Evolutionary conservation across 805 yeast genomes (phyloP), one percentile per base, ranked within the genome.

Genomic region (Danielia reshetovae): DNA sequence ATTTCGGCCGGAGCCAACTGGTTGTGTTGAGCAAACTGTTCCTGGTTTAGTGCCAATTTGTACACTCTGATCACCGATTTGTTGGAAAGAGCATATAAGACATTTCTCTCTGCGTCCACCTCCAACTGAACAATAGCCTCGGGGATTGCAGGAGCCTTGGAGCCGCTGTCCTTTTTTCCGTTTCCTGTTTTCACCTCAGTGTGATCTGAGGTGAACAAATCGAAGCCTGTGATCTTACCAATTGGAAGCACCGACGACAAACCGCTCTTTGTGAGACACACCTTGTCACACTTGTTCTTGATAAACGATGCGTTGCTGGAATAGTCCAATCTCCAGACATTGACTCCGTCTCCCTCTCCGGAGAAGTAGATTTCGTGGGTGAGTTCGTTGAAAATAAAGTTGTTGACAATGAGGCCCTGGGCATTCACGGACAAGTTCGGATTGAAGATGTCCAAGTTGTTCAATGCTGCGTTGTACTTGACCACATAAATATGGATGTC

Each of bases 271-370:
- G 97, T 87, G 36, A 85, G 70, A 55, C 97, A 87, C 26, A 81
- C 77, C 57, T 88, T 88, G 48, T 77, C 78, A 52, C 95, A 85
- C 49, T 81, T 84, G 51, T 85, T 81, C 43, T 80, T 77, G 55
- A 87, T 87, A 85, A 96, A 90, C 35, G 85, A 81, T 30, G 87
- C 93, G 17, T 83, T 74, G 45, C 81, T 83, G 5, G 89, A 74
- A 55, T 93, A 93, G 39, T 77, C 80, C 35, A 93, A 65, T 53
- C 86, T 90, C 96, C 96, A 93, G 27, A 93, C 70, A 47, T 89
- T 79, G 24, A 70, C 62, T 2, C 88, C 90, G 45, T 85, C 87
- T 14, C 81, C 77, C 26, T 72, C 73, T n/a, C 95, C 94, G 7
- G 85, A 72, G 57, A 94, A 86, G 54, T 85, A 86, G 4, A 93